Percentiles rank a stretch among this genome's conserved stretches.
These are phyloP conservation scores for Fusarium sublunatum DNA, from an alignment of 2,329 filamentous ascomycete species.

Conservation along the genomic window DNA sequence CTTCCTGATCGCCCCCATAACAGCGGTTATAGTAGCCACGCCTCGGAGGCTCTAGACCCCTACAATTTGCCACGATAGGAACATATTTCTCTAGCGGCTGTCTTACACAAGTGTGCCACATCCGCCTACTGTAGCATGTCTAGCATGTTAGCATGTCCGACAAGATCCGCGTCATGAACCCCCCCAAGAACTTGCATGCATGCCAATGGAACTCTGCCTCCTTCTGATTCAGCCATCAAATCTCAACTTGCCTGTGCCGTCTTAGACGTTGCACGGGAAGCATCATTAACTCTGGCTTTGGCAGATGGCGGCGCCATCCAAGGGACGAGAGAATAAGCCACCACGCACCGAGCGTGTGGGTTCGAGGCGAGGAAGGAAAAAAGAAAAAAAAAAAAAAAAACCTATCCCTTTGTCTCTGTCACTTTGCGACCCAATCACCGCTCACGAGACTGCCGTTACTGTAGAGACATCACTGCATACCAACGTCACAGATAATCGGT, in stretches of 20 bases:
- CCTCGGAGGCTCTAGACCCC: constrained; percentile 34
- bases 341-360: constrained; percentile 13
- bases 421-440: constrained; percentile 22
- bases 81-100: constrained; percentile 27
- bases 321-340: constrained; percentile 17
- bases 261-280: constrained; percentile 40
- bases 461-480: constrained; percentile 14
- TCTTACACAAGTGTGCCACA: constrained; percentile 42
- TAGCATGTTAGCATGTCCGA: constrained; percentile 18
- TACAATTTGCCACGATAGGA: constrained; percentile 28
- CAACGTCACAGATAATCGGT: constrained; percentile 22
- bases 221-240: constrained; percentile 8
- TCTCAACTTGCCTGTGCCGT: constrained; percentile 26
- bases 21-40: constrained; percentile 16
- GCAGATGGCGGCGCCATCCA: constrained; percentile 19
- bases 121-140: constrained; percentile 11
- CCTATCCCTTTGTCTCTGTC: constrained; percentile 4
- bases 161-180: constrained; percentile 43
- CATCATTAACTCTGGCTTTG: constrained; percentile 30
- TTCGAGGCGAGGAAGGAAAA: constrained; percentile 3
- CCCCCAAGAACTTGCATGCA: constrained; percentile 9
- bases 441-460: neutral
- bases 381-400: constrained; percentile 9
- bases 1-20: neutral
- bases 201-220: neutral